Evolutionary conservation across 2,329 filamentous ascomycete genomes (phyloP), one percentile per base, ranked within the genome.

Genomic region (Leptographium wingfieldii): DNA sequence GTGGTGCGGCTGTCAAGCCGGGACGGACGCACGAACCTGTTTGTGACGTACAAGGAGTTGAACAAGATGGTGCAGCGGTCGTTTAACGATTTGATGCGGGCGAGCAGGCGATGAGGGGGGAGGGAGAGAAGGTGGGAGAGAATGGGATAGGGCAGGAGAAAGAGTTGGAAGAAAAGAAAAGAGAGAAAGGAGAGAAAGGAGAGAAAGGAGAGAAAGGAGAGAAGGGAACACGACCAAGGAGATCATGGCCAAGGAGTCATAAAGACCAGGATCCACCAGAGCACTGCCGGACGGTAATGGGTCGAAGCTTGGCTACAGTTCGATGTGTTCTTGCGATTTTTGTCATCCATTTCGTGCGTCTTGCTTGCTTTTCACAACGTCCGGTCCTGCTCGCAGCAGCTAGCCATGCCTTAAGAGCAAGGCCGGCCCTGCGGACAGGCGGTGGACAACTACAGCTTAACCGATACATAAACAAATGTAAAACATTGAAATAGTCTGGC

Each of bases 21-120:
- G 60, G 92, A 99, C 72, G 90, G 96, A 69, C 88, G 96, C 72
- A 94, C 86, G 59, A 85, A 88, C 64, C 88, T 97, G 68, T 80
- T 96, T 59, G 85, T 96, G 62, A 92, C 84, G 65, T 99, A 95
- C 71, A 89, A 90, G 71, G 94, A 97, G 72, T 73, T 99, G 63
- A 95, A 83, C 73, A 83, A 84, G 70, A 80, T 83, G 69, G 72
- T 84, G 55, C 73, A 75, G 49, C 75, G 74, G 58, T 77, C 82
- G 3, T 86, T 85, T 66, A 76, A 76, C 40, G 83, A 86, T 59
- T 74, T 86, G 58, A 72, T 77, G 58, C 83, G 82, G 69, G 58
- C 57, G 14, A 59, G 59, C 27, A 60, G 60, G 25, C 63, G 63
- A 5, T 51, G 46, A 43, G 40, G 4, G 19, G 5, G 25, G 9